Conservation (phyloP, 2,329 filamentous ascomycete genomes). For the Claviceps africana region DNA sequence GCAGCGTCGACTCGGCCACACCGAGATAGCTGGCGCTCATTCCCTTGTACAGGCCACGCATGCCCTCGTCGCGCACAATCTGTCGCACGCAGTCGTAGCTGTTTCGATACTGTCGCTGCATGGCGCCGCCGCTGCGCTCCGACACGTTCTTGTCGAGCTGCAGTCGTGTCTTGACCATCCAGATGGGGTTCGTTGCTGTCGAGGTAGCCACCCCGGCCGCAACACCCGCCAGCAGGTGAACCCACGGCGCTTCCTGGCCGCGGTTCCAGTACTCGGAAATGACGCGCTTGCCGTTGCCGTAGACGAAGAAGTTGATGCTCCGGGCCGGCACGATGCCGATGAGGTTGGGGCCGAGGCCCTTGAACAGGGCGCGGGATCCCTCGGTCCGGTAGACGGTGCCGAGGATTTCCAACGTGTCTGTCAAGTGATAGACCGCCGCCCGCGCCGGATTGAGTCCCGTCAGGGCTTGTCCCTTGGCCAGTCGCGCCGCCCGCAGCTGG, state of each 20-base stretch:
- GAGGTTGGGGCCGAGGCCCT: conserved; percentile 81
- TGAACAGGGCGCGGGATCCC: conserved; percentile 79
- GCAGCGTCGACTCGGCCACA: conserved; percentile 76
- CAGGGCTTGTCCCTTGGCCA: conserved; percentile 38
- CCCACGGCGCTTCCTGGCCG: conserved; percentile 54
- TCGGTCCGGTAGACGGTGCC: conserved; percentile 66
- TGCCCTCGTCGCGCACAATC: conserved; percentile 65
- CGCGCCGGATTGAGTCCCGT: conserved; percentile 45
- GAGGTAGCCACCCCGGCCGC: conserved; percentile 72
- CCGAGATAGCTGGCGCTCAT: conserved; percentile 86
- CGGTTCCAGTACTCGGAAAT: conserved; percentile 62
- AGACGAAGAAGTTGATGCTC: conserved; percentile 87
- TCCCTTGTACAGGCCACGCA: conserved; percentile 74
- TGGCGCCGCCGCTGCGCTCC: conserved; percentile 37
- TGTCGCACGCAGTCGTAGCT: conserved; percentile 78
- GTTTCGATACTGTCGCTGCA: conserved; percentile 64
- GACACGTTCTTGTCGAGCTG: conserved; percentile 82
- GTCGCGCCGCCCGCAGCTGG: conserved; percentile 56
- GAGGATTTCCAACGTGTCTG: conserved; percentile 77
- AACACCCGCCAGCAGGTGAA: conserved; percentile 66
- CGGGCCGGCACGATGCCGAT: conserved; percentile 80
- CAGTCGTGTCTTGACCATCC: conserved; percentile 85
- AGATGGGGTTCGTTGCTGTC: conserved; percentile 90
- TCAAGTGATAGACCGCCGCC: conserved; percentile 58
- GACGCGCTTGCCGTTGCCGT: conserved; percentile 79